Conservation (phyloP, 2,329 filamentous ascomycete species). For the Monosporascus sp. region DNA sequence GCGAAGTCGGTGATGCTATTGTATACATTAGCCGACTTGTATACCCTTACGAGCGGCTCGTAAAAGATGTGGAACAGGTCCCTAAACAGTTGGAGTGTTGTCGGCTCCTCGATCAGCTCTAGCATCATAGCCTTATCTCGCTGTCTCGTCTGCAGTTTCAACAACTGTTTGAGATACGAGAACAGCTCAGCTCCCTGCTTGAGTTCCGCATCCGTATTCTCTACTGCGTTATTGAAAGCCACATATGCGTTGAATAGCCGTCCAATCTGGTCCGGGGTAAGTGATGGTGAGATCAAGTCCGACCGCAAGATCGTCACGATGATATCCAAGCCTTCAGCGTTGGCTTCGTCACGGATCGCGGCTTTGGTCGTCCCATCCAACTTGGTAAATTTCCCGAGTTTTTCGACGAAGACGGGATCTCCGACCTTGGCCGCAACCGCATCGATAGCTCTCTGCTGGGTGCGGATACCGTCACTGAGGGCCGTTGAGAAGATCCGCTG, state of each 20-base stretch:
- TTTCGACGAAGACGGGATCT: conserved; percentile 73
- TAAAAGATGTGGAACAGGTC: conserved; percentile 99
- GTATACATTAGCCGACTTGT: conserved; percentile 98
- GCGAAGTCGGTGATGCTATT: conserved; percentile 96
- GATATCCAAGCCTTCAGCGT: conserved; percentile 70
- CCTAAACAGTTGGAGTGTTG: conserved; percentile 92
- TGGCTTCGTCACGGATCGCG: conserved; percentile 67
- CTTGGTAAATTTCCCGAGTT: conserved; percentile 75
- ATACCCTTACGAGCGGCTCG: conserved; percentile 91
- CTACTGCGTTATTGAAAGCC: conserved; percentile 90
- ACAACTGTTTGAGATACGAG: conserved; percentile 86
- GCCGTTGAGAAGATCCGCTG: conserved; percentile 93
- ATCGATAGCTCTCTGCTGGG: conserved; percentile 83
- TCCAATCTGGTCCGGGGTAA: conserved; percentile 71
- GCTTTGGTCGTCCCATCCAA: conserved; percentile 71
- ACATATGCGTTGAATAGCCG: conserved; percentile 92
- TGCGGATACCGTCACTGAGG: conserved; percentile 81
- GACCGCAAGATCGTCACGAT: conserved; percentile 81
- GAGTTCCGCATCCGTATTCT: conserved; percentile 84
- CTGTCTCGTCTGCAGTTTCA: conserved; percentile 87
- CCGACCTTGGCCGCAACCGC: conserved; percentile 69
- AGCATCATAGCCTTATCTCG: conserved; percentile 98
- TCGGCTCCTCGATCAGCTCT: conserved; percentile 88
- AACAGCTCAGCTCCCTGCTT: conserved; percentile 88
- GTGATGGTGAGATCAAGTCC: conserved; percentile 65